Evolutionary conservation across 768 basidiomycete species (phyloP).

Genomic region (Boletus reticulatus): DNA sequence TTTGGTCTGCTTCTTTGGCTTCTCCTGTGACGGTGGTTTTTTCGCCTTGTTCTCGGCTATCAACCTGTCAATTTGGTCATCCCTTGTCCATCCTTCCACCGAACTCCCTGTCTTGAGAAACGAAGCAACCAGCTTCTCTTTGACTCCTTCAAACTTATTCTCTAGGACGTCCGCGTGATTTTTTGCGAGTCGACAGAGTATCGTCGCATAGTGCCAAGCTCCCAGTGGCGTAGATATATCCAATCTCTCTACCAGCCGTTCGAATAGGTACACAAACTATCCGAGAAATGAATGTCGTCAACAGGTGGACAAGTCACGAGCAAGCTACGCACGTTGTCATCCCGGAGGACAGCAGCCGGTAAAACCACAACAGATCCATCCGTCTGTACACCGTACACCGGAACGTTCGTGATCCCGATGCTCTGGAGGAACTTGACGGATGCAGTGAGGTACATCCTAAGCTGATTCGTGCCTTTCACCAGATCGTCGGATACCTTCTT

Average conservation of each 20-base stretch:
- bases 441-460: conserved; percentile 7
- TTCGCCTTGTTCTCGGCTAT: conserved; percentile 18
- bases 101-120: not conserved
- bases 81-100: not conserved
- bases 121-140: not conserved
- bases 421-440: conserved; percentile 6
- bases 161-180: not conserved
- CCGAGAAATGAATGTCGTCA: not conserved
- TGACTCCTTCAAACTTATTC: not conserved
- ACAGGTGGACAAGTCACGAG: too few relatives aligned
- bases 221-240: conserved; percentile 7
- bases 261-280: conserved; percentile 4
- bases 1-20: too few relatives aligned
- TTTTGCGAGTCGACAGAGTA: conserved; percentile 8
- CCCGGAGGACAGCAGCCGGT: not conserved
- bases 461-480: conserved; percentile 1
- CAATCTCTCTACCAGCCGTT: conserved; percentile 1
- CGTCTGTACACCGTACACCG: conserved; percentile 8
- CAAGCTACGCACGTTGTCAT: not conserved
- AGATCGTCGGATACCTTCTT: not conserved
- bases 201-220: conserved; percentile 9
- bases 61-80: not conserved
- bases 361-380: conserved; percentile 2
- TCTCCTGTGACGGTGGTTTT: too few relatives aligned
- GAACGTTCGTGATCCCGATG: not conserved